Evolutionary conservation across 306 rosid species (phyloP).

Genomic region (Cyamopsis tetragonoloba): DNA sequence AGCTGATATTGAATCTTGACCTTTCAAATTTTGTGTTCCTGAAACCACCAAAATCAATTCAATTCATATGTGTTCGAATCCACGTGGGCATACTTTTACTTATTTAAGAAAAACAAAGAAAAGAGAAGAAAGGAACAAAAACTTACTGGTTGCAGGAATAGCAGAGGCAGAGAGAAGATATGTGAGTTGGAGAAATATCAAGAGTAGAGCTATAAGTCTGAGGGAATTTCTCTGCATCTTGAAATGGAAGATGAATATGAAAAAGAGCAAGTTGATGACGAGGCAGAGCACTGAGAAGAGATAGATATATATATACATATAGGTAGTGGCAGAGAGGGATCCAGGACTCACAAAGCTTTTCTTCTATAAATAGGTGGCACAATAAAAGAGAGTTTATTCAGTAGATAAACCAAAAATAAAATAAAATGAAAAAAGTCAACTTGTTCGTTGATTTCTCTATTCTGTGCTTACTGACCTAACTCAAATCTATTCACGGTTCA

Average conservation of each 20-base stretch:
- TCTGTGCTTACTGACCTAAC: constrained; percentile 34
- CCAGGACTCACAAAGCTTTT: not conserved
- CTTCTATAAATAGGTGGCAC: constrained; percentile 31
- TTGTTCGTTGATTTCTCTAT: constrained; percentile 9
- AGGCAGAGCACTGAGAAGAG: constrained; percentile 3
- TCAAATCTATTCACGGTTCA: not conserved
- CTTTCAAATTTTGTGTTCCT: constrained; percentile 32
- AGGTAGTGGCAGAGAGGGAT: not conserved
- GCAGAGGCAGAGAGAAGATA: constrained; percentile 26
- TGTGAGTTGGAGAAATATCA: constrained; percentile 15
- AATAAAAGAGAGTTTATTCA: not conserved
- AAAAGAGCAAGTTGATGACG: not conserved
- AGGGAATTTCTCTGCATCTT: constrained; percentile 27
- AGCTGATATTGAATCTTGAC: constrained; percentile 9
- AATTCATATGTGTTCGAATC: not conserved
- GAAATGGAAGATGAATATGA: not conserved
- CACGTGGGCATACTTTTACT: no score
- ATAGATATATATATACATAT: no score
- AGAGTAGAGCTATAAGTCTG: not conserved
- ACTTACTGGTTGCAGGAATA: constrained; percentile 36
- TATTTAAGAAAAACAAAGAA: not conserved
- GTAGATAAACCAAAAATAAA: not conserved
- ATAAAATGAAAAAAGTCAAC: constrained; percentile 34
- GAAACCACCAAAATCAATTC: not conserved
- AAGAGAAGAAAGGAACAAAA: not conserved